Base-by-base conservation (phyloP, 768 basidiomycete genomes). In the Leccinum obscurum region DNA sequence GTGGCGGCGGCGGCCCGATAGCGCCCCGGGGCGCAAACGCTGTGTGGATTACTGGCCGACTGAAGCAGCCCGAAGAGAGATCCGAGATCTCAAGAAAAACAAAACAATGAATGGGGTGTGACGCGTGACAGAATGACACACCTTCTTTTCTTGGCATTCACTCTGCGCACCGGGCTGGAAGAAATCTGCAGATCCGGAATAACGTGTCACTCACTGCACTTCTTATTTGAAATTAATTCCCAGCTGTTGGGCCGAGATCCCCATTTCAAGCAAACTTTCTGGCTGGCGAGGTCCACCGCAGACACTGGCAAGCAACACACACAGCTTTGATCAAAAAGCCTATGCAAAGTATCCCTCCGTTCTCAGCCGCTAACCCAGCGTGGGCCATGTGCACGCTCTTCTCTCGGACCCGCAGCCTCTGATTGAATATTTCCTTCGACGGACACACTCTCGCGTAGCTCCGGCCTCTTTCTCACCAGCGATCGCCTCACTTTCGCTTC, bases 131-230 rank as follows among this genome's bases (percentile, higher is more conserved):
- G 28, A 2, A 26, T 60, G 49, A 61, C 58, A 61, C 58, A 30
- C 59, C 48, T 60, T 49, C 58, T 57, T 55, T 62, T 67, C 61
- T 64, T 39, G 58, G 61, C 56, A 55, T 1, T 14, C 24, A 32
- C 35, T 63, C 46, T 69, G 46, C 28, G 61, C 55, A 64, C 59
- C 64, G 54, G 54, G 28, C 54, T 35, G 51, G 32, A 54, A 39
- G 44, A 46, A 56, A 72, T 74, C 68, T 72, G 72, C 67, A 73
- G 72, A 73, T 73, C 72, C 65, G 70, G 44, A 63, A 64, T 68
- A 72, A 72, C 68, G 62, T 70, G 66, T 69, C 55, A 6, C 32
- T 20, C 57, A 57, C 62, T 39, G 58, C 49, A 17, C 70, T 73
- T 73, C 72, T 55, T 52, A 74, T 75, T 75, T 72, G 64, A 67